Conservation (phyloP, 2,329 filamentous ascomycete genomes). For the Calonectria pseudoturangicola region DNA sequence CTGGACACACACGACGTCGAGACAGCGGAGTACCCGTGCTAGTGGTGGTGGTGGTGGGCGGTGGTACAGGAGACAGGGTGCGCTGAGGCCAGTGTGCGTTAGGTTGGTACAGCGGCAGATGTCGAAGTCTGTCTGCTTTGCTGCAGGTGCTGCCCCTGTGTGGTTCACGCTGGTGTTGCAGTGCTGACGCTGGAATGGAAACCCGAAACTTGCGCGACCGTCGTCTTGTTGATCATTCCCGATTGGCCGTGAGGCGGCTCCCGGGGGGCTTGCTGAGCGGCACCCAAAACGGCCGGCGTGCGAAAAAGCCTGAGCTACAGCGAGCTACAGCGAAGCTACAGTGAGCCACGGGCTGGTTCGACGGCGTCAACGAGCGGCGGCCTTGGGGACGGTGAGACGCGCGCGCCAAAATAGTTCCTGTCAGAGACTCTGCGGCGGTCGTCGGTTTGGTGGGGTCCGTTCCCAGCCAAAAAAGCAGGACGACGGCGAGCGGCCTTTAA, state of each 20-base stretch:
- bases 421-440: constrained; percentile 14
- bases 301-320: constrained; percentile 12
- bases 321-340: constrained; percentile 24
- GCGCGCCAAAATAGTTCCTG: constrained; percentile 35
- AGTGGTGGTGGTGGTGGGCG: constrained; percentile 45
- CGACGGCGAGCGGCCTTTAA: constrained; percentile 7
- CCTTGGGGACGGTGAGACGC: constrained; percentile 36
- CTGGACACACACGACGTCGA: constrained; percentile 35
- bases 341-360: constrained; percentile 17
- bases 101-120: constrained; percentile 4
- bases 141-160: constrained; percentile 24
- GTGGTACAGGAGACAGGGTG: constrained; percentile 30
- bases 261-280: constrained; percentile 30
- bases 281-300: constrained; percentile 41
- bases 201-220: constrained; percentile 49
- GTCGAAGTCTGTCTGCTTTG: not conserved
- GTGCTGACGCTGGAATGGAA: constrained; percentile 51
- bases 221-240: constrained; percentile 53
- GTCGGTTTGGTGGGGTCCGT: constrained; percentile 22
- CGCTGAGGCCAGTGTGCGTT: not conserved
- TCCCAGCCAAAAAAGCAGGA: constrained; percentile 2
- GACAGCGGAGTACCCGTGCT: constrained; percentile 38
- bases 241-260: constrained; percentile 37
- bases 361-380: constrained; percentile 24
- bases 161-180: constrained; percentile 39